Evolutionary conservation across 305 asterid genomes (phyloP).

Genomic region (Fraxinus sp.): DNA sequence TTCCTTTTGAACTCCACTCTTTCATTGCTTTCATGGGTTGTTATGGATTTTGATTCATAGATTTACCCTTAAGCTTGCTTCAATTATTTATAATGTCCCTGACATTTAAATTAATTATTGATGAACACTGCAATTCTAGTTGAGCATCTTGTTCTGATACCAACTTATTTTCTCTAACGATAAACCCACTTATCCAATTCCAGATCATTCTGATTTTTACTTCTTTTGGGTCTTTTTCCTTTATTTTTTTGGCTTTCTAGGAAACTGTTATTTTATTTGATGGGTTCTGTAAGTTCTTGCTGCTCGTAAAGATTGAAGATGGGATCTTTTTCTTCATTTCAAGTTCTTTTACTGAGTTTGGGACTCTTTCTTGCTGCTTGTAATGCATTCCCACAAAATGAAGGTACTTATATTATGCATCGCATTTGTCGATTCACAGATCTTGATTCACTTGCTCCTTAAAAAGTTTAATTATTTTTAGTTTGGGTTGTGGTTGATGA

Average conservation of each 20-base stretch:
- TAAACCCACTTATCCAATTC: constrained; percentile 32
- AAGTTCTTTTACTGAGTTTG: constrained; percentile 42
- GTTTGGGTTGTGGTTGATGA: constrained; percentile 8
- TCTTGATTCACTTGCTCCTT: constrained; percentile 38
- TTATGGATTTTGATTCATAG: constrained; percentile 43
- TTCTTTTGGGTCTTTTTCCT: neutral
- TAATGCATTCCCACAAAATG: constrained; percentile 56
- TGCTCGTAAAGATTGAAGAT: constrained; percentile 39
- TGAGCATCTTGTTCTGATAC: neutral
- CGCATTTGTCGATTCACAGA: constrained; percentile 33
- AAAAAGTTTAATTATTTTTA: neutral
- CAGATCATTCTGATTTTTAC: neutral
- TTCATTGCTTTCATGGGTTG: constrained; percentile 50
- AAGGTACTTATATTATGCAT: constrained; percentile 44
- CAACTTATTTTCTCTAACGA: constrained; percentile 21
- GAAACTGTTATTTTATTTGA: constrained; percentile 25
- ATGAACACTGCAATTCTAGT: neutral
- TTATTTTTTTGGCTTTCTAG: neutral
- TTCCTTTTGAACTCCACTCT: constrained; percentile 36
- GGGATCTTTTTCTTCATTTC: constrained; percentile 37
- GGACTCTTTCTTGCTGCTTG: constrained; percentile 42
- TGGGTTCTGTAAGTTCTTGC: constrained; percentile 47
- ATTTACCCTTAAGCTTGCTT: constrained; percentile 25
- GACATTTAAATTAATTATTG: constrained; percentile 17
- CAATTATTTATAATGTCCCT: neutral